These are phyloP conservation scores for Termitomyces eurrhizus DNA, from an alignment of 768 basidiomycete genomes.

Conservation along the genomic window DNA sequence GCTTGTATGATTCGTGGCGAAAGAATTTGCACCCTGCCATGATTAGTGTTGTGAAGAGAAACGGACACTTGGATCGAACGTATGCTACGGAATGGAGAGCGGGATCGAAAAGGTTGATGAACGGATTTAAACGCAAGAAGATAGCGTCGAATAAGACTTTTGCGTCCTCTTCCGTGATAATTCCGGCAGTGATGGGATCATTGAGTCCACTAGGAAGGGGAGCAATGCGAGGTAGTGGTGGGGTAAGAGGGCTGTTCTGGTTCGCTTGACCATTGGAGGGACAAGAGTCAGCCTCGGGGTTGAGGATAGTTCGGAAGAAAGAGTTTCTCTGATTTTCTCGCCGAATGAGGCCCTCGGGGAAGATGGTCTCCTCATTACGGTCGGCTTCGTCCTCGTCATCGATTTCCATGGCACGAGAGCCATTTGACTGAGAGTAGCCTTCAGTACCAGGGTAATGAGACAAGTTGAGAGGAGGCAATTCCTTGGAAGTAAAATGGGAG, in stretches of 20 bases:
- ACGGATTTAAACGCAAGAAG: constrained; percentile 82
- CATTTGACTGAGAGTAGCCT: constrained; percentile 32
- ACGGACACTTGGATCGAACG: constrained; percentile 74
- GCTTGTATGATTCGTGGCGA: constrained; percentile 60
- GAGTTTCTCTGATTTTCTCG: constrained; percentile 68
- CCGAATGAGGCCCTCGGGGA: constrained; percentile 72
- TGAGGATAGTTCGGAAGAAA: constrained; percentile 82
- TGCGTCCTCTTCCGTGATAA: constrained; percentile 68
- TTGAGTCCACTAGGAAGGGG: constrained; percentile 36
- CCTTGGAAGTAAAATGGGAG: constrained; percentile 39
- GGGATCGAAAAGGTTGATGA: constrained; percentile 87
- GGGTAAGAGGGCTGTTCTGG: constrained; percentile 35
- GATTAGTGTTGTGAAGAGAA: constrained; percentile 82
- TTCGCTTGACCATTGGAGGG: constrained; percentile 28
- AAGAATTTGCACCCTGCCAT: constrained; percentile 87
- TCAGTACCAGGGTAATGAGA: constrained; percentile 30
- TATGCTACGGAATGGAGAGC: constrained; percentile 77
- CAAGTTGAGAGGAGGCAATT: constrained; percentile 46
- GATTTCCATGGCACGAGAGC: constrained; percentile 38
- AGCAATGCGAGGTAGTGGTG: constrained; percentile 34
- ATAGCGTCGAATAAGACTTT: constrained; percentile 72
- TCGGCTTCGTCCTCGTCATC: constrained; percentile 68
- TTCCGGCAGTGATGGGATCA: constrained; percentile 71
- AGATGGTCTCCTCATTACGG: constrained; percentile 57
- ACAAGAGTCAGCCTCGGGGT: constrained; percentile 52